Percentiles rank a stretch among this genome's conserved stretches.
phyloP scores from a whole-genome alignment of 2,329 filamentous ascomycete genomes.

The Lachnellula arida region DNA sequence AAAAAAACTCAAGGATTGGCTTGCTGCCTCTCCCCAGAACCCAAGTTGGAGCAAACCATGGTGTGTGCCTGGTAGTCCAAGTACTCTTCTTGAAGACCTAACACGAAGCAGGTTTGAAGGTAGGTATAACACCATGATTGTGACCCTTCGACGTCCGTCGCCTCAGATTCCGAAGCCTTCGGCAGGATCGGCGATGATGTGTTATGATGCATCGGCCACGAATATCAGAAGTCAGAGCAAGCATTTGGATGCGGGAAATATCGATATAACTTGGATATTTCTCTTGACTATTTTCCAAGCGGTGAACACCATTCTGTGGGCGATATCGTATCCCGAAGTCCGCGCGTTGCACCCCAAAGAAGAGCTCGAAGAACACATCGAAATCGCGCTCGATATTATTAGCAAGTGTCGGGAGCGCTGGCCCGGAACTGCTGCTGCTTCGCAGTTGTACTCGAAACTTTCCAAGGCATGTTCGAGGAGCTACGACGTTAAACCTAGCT shows the following conservation, averaged over 20 bases:
- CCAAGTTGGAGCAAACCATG: slow-evolving; percentile 71
- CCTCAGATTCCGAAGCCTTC: slow-evolving; percentile 88
- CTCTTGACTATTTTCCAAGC: slow-evolving; percentile 86
- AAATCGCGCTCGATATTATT: slow-evolving; percentile 72
- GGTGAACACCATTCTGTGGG: slow-evolving; percentile 88
- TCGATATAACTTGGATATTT: slow-evolving; percentile 93
- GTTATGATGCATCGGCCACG: slow-evolving; percentile 75
- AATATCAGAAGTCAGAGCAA: slow-evolving; percentile 78
- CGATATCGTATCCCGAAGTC: slow-evolving; percentile 80
- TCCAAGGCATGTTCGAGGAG: slow-evolving; percentile 82
- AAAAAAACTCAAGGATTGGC: slow-evolving; percentile 73
- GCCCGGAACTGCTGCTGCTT: slow-evolving; percentile 83
- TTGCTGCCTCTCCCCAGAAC: slow-evolving; percentile 68
- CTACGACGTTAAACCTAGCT: slow-evolving; percentile 59
- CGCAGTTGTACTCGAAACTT: slow-evolving; percentile 81
- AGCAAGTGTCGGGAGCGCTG: slow-evolving; percentile 78
- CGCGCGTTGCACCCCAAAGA: slow-evolving; percentile 66
- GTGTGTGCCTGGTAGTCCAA: slow-evolving; percentile 40
- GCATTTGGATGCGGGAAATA: slow-evolving; percentile 69
- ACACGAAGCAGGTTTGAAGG: slow-evolving; percentile 50
- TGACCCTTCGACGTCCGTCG: slow-evolving; percentile 84
- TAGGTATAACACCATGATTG: slow-evolving; percentile 80
- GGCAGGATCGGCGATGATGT: slow-evolving; percentile 69
- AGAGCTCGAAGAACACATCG: slow-evolving; percentile 71
- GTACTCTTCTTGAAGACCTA: slow-evolving; percentile 11